phyloP scores from a whole-genome alignment of 2,329 filamentous ascomycete species.

The Magnaporthales sp. region DNA sequence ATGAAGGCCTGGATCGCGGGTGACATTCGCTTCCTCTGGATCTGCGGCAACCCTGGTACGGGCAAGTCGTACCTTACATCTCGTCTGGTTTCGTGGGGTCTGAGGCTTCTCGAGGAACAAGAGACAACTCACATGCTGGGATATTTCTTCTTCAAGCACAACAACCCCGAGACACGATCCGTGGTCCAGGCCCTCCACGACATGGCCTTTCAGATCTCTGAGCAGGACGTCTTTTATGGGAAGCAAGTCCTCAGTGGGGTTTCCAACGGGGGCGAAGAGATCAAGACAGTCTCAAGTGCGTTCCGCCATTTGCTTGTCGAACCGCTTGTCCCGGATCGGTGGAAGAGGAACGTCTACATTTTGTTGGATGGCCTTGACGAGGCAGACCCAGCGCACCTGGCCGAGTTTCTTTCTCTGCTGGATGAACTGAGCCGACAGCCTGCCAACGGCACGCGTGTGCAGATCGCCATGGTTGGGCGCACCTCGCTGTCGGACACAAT shows the following conservation, averaged over 20 bases:
- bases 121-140: conserved; percentile 4
- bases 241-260: conserved; percentile 2
- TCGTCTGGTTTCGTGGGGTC: conserved; percentile 4
- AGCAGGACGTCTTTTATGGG: conserved; percentile 7
- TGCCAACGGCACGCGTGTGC: neutral
- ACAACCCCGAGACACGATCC: conserved; percentile 5
- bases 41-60: conserved; percentile 5
- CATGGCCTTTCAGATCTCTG: conserved; percentile 5
- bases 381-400: conserved; percentile 1
- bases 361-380: conserved; percentile 3
- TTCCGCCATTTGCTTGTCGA: conserved; percentile 4
- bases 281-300: conserved; percentile 5
- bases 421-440: conserved; percentile 4
- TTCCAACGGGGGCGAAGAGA: neutral
- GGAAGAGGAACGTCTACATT: conserved; percentile 5
- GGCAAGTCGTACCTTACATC: conserved; percentile 5
- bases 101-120: conserved; percentile 1
- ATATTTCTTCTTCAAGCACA: conserved; percentile 6
- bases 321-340: neutral
- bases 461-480: conserved; percentile 5
- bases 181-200: conserved; percentile 3
- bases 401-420: conserved; percentile 4
- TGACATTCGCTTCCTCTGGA: conserved; percentile 4
- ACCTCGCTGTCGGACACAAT: conserved; percentile 3
- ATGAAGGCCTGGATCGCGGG: conserved; percentile 1